Evolutionary conservation across 2,329 filamentous ascomycete genomes (phyloP).

Genomic region (Diaporthe helianthi): DNA sequence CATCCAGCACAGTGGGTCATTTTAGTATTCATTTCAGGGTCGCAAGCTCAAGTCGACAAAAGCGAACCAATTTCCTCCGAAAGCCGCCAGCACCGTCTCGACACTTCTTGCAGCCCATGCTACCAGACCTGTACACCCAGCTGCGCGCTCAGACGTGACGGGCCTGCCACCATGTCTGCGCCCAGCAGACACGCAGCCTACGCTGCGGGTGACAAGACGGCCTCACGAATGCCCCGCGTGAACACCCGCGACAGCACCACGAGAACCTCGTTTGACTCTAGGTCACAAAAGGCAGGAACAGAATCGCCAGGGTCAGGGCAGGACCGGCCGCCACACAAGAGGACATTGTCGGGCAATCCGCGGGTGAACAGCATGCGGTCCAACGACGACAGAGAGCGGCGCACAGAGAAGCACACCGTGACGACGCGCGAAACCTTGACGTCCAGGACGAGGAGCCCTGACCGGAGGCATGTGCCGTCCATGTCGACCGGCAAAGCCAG

Average conservation of each 20-base stretch:
- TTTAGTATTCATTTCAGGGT: neutral
- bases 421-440: constrained; percentile 70
- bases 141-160: constrained; percentile 39
- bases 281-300: constrained; percentile 45
- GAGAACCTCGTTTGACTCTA: constrained; percentile 41
- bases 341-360: constrained; percentile 63
- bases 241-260: constrained; percentile 45
- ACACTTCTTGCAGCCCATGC: constrained; percentile 15
- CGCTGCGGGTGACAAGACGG: constrained; percentile 18
- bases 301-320: constrained; percentile 29
- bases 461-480: constrained; percentile 49
- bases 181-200: constrained; percentile 38
- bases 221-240: constrained; percentile 37
- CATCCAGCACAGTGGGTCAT: too few species aligned
- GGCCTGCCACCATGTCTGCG: constrained; percentile 38
- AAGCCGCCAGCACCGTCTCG: neutral
- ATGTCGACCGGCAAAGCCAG: constrained; percentile 45
- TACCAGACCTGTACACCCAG: constrained; percentile 6
- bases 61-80: neutral
- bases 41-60: constrained; percentile 30
- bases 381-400: constrained; percentile 61
- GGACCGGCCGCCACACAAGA: constrained; percentile 55
- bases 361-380: constrained; percentile 55
- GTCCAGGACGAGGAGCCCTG: constrained; percentile 65
- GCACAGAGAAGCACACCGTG: constrained; percentile 64